These are phyloP conservation scores for Eutreptiella sp. DNA, from an alignment of 208 protist species.

Conservation along the genomic window DNA sequence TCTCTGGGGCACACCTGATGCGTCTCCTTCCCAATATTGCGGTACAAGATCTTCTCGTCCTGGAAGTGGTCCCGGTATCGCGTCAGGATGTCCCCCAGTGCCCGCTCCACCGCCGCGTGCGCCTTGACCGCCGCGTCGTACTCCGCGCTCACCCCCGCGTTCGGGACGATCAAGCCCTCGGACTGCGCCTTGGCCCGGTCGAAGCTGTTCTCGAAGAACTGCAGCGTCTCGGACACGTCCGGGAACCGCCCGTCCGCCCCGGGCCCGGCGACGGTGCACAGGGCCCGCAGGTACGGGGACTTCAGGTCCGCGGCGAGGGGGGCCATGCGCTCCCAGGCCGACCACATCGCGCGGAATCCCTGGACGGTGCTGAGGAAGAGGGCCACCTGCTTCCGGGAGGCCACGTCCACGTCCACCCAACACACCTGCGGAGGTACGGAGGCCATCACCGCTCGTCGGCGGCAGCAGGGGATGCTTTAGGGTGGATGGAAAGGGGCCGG, in stretches of 20 bases:
- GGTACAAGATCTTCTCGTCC: slow-evolving; percentile 40
- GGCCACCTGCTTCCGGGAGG: slow-evolving; percentile 66
- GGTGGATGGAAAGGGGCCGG: too few species aligned
- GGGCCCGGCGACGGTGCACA: slow-evolving; percentile 37
- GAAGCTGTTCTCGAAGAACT: slow-evolving; percentile 52
- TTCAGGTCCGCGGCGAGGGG: slow-evolving; percentile 1
- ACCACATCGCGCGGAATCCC: slow-evolving; percentile 50
- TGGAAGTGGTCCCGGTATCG: not conserved
- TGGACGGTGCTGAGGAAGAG: slow-evolving; percentile 59
- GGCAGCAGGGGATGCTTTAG: too few species aligned
- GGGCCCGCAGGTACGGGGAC: not conserved
- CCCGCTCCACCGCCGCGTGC: slow-evolving; percentile 43
- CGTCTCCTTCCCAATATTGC: slow-evolving; percentile 65
- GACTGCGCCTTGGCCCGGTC: slow-evolving; percentile 47
- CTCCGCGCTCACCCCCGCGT: slow-evolving; percentile 42
- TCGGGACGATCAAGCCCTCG: slow-evolving; percentile 55
- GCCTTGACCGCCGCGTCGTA: slow-evolving; percentile 52
- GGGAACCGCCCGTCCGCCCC: slow-evolving; percentile 41
- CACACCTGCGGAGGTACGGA: slow-evolving; percentile 58
- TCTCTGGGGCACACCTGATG: too few species aligned
- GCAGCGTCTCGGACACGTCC: slow-evolving; percentile 27
- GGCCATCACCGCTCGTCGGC: too few species aligned
- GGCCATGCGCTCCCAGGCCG: slow-evolving; percentile 36
- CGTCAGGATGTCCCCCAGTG: slow-evolving; percentile 47
- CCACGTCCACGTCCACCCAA: slow-evolving; percentile 69